Percentiles rank a stretch among this genome's conserved stretches.
Evolutionary conservation across 805 yeast species (phyloP).

Genomic region (Osmozyma mogii): DNA sequence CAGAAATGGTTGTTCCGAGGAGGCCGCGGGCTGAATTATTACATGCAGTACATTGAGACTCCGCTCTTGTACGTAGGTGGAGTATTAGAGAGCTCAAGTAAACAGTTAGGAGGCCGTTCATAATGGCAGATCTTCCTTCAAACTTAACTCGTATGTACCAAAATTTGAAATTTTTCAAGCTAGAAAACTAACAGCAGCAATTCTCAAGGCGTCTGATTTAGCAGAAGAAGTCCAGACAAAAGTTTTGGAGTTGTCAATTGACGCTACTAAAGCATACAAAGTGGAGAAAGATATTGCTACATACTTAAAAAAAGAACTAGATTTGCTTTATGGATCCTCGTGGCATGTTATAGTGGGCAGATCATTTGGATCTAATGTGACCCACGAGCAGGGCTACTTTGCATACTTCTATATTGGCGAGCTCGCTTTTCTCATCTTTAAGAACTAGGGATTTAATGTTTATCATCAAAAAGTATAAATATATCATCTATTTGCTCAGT

Average conservation of each 20-base stretch:
- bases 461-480: background rate
- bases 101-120: no score
- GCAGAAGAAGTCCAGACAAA: constrained; percentile 45
- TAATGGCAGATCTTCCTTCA: no score
- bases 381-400: constrained; percentile 70
- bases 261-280: constrained; percentile 35
- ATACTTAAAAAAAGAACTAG: constrained; percentile 57
- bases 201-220: constrained; percentile 37
- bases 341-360: constrained; percentile 83
- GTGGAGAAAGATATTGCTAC: constrained; percentile 61
- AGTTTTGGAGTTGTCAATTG: constrained; percentile 39
- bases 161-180: no score
- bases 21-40: no score
- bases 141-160: no score
- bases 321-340: constrained; percentile 54
- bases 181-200: no score
- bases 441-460: constrained; percentile 28
- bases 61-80: no score
- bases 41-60: no score
- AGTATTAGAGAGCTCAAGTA: no score
- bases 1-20: no score
- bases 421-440: constrained; percentile 60
- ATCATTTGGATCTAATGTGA: constrained; percentile 71
- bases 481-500: no score
- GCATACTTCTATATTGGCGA: constrained; percentile 65